Evolutionary conservation across 148 eudicot genomes (phyloP).

Genomic region (Rhododendron simsii): DNA sequence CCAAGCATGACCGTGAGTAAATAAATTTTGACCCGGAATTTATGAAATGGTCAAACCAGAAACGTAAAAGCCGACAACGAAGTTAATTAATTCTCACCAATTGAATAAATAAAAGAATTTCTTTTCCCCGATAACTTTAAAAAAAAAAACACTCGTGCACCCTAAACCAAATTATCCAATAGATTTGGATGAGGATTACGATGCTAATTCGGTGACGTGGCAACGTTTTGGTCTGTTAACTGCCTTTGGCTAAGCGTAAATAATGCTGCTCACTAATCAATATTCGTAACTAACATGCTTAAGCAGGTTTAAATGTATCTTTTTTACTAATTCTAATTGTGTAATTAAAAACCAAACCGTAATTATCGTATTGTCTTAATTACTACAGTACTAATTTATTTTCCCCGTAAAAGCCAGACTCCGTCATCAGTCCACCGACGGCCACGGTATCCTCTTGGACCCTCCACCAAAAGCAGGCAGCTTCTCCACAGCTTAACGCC

Average conservation of each 20-base stretch:
- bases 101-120: background rate
- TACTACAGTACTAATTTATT: background rate
- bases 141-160: background rate
- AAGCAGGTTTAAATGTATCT: background rate
- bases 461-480: background rate
- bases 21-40: background rate
- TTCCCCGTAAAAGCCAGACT: background rate
- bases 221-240: background rate
- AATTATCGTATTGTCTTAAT: background rate
- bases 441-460: background rate
- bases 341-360: background rate
- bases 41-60: background rate
- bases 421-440: background rate
- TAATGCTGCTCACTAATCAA: background rate
- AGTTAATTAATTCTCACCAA: background rate
- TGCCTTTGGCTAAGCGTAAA: background rate
- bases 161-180: background rate
- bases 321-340: background rate
- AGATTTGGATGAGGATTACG: background rate
- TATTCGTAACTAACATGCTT: background rate
- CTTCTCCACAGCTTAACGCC: background rate
- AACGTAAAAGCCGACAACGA: background rate
- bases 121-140: background rate
- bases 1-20: background rate
- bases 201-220: background rate